phyloP scores from a whole-genome alignment of 192 early-diverging fungal genomes.

The Dispira simplex region DNA sequence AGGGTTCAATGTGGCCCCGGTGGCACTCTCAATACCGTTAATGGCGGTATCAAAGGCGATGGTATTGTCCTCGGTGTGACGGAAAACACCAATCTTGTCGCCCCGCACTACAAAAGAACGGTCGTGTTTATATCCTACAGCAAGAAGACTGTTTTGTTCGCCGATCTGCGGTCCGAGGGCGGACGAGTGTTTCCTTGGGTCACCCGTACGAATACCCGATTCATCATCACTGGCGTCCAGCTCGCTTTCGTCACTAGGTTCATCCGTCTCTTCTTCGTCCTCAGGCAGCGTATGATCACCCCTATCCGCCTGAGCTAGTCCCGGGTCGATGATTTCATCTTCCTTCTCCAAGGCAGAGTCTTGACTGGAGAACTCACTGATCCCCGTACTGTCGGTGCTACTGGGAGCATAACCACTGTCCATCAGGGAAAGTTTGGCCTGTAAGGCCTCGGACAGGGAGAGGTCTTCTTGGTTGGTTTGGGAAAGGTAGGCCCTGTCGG shows the following conservation, averaged over 20 bases:
- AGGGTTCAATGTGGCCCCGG: slow-evolving; percentile 50
- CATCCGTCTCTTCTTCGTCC: slow-evolving; percentile 19
- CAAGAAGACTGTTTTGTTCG: slow-evolving; percentile 59
- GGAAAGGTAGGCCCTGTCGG: slow-evolving; percentile 59
- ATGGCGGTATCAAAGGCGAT: slow-evolving; percentile 72
- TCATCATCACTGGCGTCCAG: slow-evolving; percentile 21
- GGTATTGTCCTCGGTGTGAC: slow-evolving; percentile 51
- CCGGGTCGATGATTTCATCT: slow-evolving; percentile 7
- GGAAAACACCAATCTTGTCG: slow-evolving; percentile 77
- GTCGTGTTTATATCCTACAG: slow-evolving; percentile 71
- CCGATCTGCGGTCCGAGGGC: slow-evolving; percentile 10
- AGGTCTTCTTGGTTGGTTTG: slow-evolving; percentile 61
- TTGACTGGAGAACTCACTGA: too few species aligned
- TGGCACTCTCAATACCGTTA: slow-evolving; percentile 43
- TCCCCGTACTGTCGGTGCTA: background rate
- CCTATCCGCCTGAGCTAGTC: background rate
- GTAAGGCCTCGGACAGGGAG: slow-evolving; percentile 34
- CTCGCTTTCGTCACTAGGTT: slow-evolving; percentile 32
- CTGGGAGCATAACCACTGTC: slow-evolving; percentile 8
- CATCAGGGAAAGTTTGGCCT: slow-evolving; percentile 3
- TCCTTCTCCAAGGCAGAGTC: slow-evolving; percentile 14
- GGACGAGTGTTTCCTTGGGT: slow-evolving; percentile 1
- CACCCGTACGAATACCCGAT: slow-evolving; percentile 6
- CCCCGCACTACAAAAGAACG: slow-evolving; percentile 87
- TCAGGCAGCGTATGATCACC: slow-evolving; percentile 11